Evolutionary conservation across 371 early-diverging fungal species (phyloP).

Genomic region (Dinochytrium kinnereticum): DNA sequence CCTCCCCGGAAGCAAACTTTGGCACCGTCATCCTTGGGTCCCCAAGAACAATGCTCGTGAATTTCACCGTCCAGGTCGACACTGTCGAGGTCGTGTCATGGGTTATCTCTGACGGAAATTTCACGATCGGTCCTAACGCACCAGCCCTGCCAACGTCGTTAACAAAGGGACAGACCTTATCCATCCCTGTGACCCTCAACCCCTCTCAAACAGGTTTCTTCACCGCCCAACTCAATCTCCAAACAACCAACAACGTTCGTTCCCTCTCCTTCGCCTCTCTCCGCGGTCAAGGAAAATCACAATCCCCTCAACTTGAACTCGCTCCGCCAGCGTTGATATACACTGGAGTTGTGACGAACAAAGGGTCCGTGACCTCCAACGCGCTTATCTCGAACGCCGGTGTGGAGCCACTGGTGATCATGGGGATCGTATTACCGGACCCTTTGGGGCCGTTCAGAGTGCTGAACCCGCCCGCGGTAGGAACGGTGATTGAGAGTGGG

Average conservation of each 20-base stretch:
- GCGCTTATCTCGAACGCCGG: background rate
- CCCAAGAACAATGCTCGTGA: background rate
- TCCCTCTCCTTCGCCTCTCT: conserved; percentile 2
- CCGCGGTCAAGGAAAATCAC: background rate
- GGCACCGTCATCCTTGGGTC: conserved; percentile 4
- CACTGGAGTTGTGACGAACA: conserved; percentile 1
- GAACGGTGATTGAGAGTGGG: background rate
- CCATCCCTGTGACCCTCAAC: background rate
- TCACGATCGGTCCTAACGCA: background rate
- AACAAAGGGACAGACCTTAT: background rate
- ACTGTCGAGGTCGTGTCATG: background rate
- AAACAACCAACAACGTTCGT: background rate
- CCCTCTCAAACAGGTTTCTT: background rate
- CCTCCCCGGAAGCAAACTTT: background rate
- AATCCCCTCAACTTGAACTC: background rate
- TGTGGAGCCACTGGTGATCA: background rate
- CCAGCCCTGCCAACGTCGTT: conserved; percentile 1
- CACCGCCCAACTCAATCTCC: background rate
- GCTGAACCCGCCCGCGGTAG: conserved; percentile 5
- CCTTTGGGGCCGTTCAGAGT: background rate
- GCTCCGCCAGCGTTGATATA: background rate
- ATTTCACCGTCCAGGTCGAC: conserved; percentile 10
- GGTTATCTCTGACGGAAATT: background rate
- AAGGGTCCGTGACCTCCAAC: background rate
- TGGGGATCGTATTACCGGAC: background rate